phyloP scores from a whole-genome alignment of 1,139 yeast genomes.

The Entelexis paramagnoliae region DNA sequence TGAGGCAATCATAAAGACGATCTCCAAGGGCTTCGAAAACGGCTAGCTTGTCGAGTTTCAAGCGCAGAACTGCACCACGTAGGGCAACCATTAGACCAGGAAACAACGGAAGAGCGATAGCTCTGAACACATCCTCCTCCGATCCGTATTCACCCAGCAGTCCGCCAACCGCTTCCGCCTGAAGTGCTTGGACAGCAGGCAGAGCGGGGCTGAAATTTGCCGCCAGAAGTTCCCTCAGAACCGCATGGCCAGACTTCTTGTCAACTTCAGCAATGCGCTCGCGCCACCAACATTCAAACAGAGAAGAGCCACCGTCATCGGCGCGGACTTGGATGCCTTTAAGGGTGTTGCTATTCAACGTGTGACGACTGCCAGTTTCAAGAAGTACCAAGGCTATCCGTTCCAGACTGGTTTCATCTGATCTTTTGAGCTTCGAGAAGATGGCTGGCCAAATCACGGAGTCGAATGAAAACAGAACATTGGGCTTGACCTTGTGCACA shows the following conservation, averaged over 20 bases:
- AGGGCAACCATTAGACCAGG: not conserved
- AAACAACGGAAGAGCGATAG: not conserved
- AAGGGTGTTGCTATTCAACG: not conserved
- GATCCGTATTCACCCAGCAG: not conserved
- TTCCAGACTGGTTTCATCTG: not conserved
- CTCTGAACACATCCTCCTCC: not conserved
- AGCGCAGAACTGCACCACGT: not conserved
- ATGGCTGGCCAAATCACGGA: not conserved
- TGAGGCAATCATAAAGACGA: not conserved
- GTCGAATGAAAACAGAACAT: not conserved
- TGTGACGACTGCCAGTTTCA: not conserved
- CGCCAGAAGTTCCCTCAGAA: not conserved
- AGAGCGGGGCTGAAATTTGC: not conserved
- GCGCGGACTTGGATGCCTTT: not conserved
- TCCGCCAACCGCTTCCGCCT: not conserved
- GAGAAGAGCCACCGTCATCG: conserved; percentile 1
- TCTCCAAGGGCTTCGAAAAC: not conserved
- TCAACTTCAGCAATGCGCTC: not conserved
- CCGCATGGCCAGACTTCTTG: not conserved
- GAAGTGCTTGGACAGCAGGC: conserved; percentile 1
- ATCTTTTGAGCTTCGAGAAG: not conserved
- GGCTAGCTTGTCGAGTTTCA: not conserved
- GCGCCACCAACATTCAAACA: conserved; percentile 10
- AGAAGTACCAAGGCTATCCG: not conserved
- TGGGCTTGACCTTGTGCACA: not conserved